phyloP scores from a whole-genome alignment of 805 yeast species.

The Ogataea nonfermentans region DNA sequence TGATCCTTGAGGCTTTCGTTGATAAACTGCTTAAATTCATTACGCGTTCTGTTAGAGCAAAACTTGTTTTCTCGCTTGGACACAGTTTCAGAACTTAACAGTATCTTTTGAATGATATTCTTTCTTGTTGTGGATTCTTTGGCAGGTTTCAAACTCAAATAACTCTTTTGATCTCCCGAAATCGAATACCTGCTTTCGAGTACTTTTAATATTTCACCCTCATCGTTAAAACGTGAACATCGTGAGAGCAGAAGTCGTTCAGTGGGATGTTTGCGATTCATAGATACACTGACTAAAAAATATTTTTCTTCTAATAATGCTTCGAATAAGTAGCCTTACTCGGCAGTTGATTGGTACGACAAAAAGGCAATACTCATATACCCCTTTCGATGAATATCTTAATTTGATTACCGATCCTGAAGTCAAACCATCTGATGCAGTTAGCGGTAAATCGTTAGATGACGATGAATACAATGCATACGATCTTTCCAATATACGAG shows the following conservation, averaged over 20 bases:
- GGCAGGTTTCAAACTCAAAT: conserved; percentile 40
- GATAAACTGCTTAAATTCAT: conserved; percentile 43
- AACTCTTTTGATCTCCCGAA: conserved; percentile 47
- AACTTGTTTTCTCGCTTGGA: conserved; percentile 19
- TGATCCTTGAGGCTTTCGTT: conserved; percentile 39
- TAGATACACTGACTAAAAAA: conserved; percentile 16
- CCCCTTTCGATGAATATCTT: conserved; percentile 20
- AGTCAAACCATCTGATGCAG: conserved; percentile 29
- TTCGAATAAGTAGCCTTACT: neutral
- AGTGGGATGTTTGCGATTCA: conserved; percentile 44
- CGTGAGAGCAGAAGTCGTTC: conserved; percentile 47
- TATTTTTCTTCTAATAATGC: neutral
- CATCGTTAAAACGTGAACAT: conserved; percentile 37
- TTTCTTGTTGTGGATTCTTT: conserved; percentile 25
- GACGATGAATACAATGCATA: conserved; percentile 17
- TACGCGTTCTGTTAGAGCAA: conserved; percentile 32
- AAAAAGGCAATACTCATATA: conserved; percentile 4
- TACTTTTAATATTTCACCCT: conserved; percentile 38
- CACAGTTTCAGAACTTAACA: conserved; percentile 7
- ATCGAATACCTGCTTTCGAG: conserved; percentile 45
- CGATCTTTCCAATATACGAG: conserved; percentile 27
- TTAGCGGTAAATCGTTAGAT: neutral
- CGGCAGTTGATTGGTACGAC: neutral
- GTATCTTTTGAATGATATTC: conserved; percentile 21
- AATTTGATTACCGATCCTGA: conserved; percentile 18